A percentile compares a stretch with the other conserved stretches of the same genome.
Conservation (phyloP, 108 stramenopile genomes). For the Discostella pseudostelligera region DNA sequence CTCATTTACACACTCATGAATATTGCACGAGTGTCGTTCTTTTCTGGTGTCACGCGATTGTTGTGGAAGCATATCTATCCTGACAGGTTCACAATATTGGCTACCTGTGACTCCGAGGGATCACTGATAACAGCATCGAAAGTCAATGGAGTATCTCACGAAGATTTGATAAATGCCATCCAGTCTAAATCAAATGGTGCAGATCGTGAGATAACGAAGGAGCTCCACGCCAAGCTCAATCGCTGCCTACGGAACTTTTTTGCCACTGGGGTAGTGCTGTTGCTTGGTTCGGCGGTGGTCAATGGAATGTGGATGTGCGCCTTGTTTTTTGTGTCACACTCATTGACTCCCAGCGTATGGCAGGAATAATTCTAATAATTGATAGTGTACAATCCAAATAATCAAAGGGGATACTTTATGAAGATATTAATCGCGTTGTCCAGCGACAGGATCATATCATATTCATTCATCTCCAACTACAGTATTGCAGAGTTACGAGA, state of each 20-base stretch:
- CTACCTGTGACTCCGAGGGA: constrained; percentile 42
- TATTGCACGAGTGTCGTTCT: constrained; percentile 40
- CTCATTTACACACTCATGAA: constrained; percentile 48
- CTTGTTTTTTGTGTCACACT: constrained; percentile 21
- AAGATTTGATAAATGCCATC: constrained; percentile 34
- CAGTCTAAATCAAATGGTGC: constrained; percentile 15
- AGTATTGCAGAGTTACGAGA: no score
- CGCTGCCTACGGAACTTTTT: constrained; percentile 30
- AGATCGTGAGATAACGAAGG: constrained; percentile 16
- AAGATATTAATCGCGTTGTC: no score
- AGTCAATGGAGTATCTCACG: constrained; percentile 14
- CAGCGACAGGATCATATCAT: no score
- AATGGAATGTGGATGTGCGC: constrained; percentile 21
- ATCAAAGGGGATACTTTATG: no score
- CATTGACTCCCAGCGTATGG: constrained; percentile 19
- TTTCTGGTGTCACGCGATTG: constrained; percentile 41
- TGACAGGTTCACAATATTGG: constrained; percentile 39
- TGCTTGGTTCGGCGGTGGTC: constrained; percentile 17
- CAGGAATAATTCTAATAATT: background rate
- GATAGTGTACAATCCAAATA: no score
- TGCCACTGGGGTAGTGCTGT: constrained; percentile 3
- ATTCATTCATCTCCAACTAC: no score
- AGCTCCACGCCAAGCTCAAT: constrained; percentile 30
- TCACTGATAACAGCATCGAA: constrained; percentile 20
- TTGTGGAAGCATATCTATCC: constrained; percentile 50